Base-by-base conservation (phyloP, 2,329 filamentous ascomycete species). In the Penicillium sp. region DNA sequence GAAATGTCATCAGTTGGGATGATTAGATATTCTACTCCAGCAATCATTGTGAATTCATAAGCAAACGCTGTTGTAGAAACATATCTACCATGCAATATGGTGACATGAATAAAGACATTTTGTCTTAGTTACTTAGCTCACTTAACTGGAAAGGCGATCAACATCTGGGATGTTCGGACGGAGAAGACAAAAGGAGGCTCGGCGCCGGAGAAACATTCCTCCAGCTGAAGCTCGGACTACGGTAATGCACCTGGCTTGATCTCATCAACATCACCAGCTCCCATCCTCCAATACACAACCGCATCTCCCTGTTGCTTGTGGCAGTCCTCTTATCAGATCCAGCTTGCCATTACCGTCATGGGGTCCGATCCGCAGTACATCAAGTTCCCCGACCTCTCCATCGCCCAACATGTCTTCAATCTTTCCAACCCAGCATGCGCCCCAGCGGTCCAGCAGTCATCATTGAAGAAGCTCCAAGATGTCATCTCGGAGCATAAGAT, bases 351-450 rank as follows among this genome's bases (percentile, higher is more conserved):
- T 60, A 72, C 53, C 61, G 81, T 74, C 74, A 83, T 78, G 75
- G 75, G 74, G 53, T 77, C 82, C 62, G 82, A 86, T 68, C 80
- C 81, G 57, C 82, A 83, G 66, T 85, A 82, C 69, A 77, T 81
- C 61, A 80, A 80, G 68, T 84, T 80, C 63, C 82, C 82, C 45
- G 75, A 83, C 66, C 81, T 86, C 63, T 72, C 78, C 55, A 77
- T 86, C 64, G 79, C 82, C 49, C 82, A 85, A 73, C 76, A 82
- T 72, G 81, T 86, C 72, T 86, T 86, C 76, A 80, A 81, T 63
- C 74, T 86, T 67, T 81, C 81, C 58, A 84, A 83, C 66, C 79
- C 80, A 63, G 75, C 78, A 60, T 77, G 79, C 60, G 68, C 77
- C 41, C 67, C 75, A 55, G 57, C 73, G 28, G 70, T 75, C 55